Evolutionary conservation across 1,284 basidiomycete genomes (phyloP), one percentile per base, ranked within the genome.

Genomic region (Leccinum glutinopallens): DNA sequence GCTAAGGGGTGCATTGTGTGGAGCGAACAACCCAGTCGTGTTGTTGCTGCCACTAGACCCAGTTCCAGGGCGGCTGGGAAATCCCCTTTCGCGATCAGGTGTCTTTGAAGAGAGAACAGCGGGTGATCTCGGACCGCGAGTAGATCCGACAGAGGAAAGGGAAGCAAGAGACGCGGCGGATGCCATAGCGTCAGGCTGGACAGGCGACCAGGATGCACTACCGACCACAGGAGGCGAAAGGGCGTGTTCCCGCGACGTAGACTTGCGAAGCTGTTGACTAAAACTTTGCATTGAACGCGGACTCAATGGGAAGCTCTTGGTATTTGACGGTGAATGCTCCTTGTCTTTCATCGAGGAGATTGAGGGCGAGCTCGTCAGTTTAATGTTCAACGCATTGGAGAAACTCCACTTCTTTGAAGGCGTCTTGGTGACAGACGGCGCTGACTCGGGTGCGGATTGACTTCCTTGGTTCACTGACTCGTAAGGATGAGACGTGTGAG

Each of bases 361-460:
- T n/a, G 87, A 87, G 54, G 89, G 84, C 32, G 87, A 87, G 66
- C 83, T 83, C 22, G 87, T 84, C 59, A 93, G 78, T 74, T 89
- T 93, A 70, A 94, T 85, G 70, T 91, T 95, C n/a, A 97, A 81
- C 6, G 93, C 93, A 65, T 87, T 92, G 6, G 93, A 93, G 78
- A 98, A 94, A 72, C 94, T 97, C 96, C 96, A 98, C 79, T 97
- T 98, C 82, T 96, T 97, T 51, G 88, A 93, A 57, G 91, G 90
- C 2, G 91, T 90, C 78, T 90, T 90, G 61, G 83, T 77, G 57
- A 81, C 78, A 35, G 66, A 67, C 56, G 75, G 70, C 3, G 75
- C 74, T 63, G 81, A 78, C 61, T 83, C 80, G 12, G 82, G 76
- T 41, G 80, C 77, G 58, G 80, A 79, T n/a, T 67, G 79, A 71